Evolutionary conservation across 257 asterid genomes (phyloP).

Genomic region (Echium plantagineum): DNA sequence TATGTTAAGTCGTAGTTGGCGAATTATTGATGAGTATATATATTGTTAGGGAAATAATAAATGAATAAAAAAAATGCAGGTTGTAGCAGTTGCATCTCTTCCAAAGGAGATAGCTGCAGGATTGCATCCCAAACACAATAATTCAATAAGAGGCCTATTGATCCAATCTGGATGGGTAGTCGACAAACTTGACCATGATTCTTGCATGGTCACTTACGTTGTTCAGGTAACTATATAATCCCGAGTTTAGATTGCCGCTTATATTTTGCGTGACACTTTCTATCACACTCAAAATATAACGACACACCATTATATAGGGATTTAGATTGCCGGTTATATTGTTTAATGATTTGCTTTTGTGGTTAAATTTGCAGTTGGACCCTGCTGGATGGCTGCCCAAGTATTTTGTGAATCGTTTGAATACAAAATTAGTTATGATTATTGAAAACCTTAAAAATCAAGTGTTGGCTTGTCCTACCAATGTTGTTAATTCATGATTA

Average conservation of each 20-base stretch:
- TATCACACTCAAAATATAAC: too few species aligned
- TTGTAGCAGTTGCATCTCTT: slow-evolving; percentile 92
- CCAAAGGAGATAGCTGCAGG: slow-evolving; percentile 94
- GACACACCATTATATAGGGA: too few species aligned
- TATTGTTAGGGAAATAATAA: too few species aligned
- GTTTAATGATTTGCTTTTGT: not conserved
- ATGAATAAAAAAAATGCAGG: slow-evolving; percentile 25
- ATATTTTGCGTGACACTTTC: too few species aligned
- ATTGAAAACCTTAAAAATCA: slow-evolving; percentile 83
- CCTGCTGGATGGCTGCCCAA: slow-evolving; percentile 96
- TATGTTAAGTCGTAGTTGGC: too few species aligned
- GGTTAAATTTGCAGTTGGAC: slow-evolving; percentile 48
- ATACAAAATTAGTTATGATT: slow-evolving; percentile 79
- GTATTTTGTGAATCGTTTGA: slow-evolving; percentile 80
- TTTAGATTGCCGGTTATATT: too few species aligned
- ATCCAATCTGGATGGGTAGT: slow-evolving; percentile 96
- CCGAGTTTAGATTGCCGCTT: too few species aligned
- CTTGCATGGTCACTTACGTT: slow-evolving; percentile 86
- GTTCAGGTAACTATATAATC: slow-evolving; percentile 45
- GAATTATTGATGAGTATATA: too few species aligned
- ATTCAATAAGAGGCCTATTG: slow-evolving; percentile 63
- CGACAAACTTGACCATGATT: slow-evolving; percentile 68
- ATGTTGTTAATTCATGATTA: slow-evolving; percentile 18
- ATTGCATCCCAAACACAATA: slow-evolving; percentile 63
- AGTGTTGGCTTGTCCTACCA: slow-evolving; percentile 56